Base-by-base conservation (phyloP, 768 basidiomycete species). In the Boletus sensibilis region DNA sequence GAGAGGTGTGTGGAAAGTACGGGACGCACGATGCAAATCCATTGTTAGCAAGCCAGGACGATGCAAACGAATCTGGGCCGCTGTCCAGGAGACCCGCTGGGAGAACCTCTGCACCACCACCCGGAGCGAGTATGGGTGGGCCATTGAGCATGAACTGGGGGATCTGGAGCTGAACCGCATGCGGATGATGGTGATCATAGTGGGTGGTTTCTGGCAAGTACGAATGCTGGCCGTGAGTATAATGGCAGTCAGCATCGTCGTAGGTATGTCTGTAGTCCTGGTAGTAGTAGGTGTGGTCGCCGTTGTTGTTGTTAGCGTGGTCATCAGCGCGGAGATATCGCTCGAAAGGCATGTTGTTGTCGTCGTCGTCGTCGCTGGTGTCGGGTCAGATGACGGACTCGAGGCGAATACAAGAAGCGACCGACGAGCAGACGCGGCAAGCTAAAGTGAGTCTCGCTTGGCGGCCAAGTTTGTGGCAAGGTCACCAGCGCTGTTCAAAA, bases 51-150 rank as follows among this genome's bases (percentile, higher is more conserved):
- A 82, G 78, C 86, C 86, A 88, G 4, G 75, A 64, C 8, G 78
- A 71, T 37, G 75, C 70, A 20, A 70, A 50, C 11, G 66, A 68
- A 68, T 42, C 61, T 18, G 68, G 50, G 21, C 25, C 16, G 27
- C 50, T 61, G 43, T 61, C 67, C 21, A 68, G 62, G 55, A 79
- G 70, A 38, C 77, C 77, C 4, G 74, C 72, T 12, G 86, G 82
- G n/a, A 90, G 66, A 14, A 87, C 83, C 70, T 90, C 90, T 11
- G 85, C 88, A 35, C 90, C 88, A 23, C 88, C 88, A 21, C 87
- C 88, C 2, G 79, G 82, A 2, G 85, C 86, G 21, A 90, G 78
- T 2, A 80, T 78, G 27, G 88, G 86, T 0, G 80, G 76, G 4
- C 79, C 79, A 57, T 71, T 71, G 63, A 82, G 74, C 72, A 90